Conservation (phyloP, 306 rosid species). For the Vachellia pachyceras region DNA sequence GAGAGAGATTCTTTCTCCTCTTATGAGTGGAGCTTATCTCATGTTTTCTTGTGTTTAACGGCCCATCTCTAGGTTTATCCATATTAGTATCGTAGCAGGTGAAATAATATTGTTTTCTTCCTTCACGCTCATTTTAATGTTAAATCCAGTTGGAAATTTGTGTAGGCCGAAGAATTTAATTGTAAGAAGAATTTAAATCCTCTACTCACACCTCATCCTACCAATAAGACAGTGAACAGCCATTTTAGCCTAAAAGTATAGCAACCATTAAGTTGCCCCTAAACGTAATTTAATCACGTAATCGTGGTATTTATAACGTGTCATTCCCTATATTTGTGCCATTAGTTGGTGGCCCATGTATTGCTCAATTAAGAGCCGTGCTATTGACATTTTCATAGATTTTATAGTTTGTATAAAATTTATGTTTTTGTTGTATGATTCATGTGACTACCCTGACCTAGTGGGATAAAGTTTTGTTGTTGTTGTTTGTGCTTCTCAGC, state of each 20-base stretch:
- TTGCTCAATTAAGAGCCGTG: background rate
- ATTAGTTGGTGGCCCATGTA: background rate
- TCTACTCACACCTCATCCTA: too few species aligned
- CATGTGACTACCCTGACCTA: too few species aligned
- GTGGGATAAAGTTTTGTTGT: background rate
- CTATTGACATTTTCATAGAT: background rate
- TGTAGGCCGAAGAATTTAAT: background rate
- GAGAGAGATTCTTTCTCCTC: background rate
- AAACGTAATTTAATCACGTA: background rate
- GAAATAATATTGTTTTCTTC: slow-evolving; percentile 8
- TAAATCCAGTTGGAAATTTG: slow-evolving; percentile 27
- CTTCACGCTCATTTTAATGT: background rate
- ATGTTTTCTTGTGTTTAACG: background rate
- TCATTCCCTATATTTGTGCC: background rate
- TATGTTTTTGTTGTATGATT: too few species aligned
- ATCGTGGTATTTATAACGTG: background rate
- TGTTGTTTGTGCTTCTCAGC: slow-evolving; percentile 1
- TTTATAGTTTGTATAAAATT: background rate
- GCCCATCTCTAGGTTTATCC: background rate
- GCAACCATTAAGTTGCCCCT: background rate
- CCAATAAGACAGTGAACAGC: background rate
- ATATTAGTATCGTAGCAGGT: background rate
- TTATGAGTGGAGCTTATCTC: background rate
- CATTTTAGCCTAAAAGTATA: background rate
- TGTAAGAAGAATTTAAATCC: background rate